Conservation (phyloP, 306 rosid species). For the Erythrophleum fordii region DNA sequence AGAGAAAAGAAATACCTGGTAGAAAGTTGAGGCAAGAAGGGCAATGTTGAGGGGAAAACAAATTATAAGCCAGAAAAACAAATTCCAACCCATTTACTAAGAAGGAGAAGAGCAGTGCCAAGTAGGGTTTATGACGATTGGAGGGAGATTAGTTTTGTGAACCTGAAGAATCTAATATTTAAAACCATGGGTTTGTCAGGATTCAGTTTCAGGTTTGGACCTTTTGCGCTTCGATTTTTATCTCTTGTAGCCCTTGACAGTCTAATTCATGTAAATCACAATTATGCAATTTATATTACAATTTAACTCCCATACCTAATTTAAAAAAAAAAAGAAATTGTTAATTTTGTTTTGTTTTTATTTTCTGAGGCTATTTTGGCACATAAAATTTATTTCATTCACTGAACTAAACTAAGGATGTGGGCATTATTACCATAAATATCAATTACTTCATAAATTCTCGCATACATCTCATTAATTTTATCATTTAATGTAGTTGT, state of each 20-base stretch:
- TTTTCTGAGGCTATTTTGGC: neutral
- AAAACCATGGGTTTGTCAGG: neutral
- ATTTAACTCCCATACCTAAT: too few species aligned
- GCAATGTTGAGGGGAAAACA: conserved; percentile 70
- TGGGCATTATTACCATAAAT: too few species aligned
- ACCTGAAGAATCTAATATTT: neutral
- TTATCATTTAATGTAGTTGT: too few species aligned
- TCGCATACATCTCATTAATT: too few species aligned
- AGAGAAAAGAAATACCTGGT: conserved; percentile 58
- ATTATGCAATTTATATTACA: too few species aligned
- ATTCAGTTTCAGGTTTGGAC: neutral
- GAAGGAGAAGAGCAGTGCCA: neutral
- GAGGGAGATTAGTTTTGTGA: neutral
- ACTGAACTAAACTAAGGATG: too few species aligned
- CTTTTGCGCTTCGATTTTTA: neutral
- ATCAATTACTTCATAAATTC: neutral
- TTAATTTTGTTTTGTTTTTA: neutral
- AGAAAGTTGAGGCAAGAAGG: conserved; percentile 75
- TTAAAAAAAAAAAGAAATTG: too few species aligned
- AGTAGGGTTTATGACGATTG: conserved; percentile 16
- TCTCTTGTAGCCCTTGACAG: neutral
- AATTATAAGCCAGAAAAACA: conserved; percentile 65
- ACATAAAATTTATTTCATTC: neutral
- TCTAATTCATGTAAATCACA: too few species aligned
- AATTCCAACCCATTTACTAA: conserved; percentile 49